phyloP scores from a whole-genome alignment of 2,329 filamentous ascomycete species.

The Bisporella sp. region DNA sequence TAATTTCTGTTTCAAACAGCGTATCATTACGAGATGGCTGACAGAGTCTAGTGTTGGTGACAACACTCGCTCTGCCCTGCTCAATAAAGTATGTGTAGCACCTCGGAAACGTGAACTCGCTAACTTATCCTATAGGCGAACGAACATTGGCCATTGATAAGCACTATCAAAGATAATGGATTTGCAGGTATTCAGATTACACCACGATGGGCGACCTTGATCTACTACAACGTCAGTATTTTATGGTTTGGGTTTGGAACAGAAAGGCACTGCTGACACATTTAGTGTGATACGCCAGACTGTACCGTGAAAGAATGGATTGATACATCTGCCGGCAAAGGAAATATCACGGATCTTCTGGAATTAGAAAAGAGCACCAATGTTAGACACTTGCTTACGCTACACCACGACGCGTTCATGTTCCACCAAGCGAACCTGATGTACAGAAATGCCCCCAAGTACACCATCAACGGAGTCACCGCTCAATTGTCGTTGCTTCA shows the following conservation, averaged over 20 bases:
- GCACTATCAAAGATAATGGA: conserved; percentile 42
- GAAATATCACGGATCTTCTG: conserved; percentile 45
- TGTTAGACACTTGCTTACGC: conserved; percentile 46
- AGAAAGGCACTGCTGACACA: neutral
- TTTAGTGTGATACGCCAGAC: conserved; percentile 41
- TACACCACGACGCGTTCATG: conserved; percentile 30
- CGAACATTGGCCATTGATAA: conserved; percentile 48
- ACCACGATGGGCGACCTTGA: conserved; percentile 53
- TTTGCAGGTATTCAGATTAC: conserved; percentile 49
- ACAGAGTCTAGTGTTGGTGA: conserved; percentile 41
- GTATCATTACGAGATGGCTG: neutral
- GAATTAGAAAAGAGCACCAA: conserved; percentile 43
- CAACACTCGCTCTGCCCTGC: conserved; percentile 49
- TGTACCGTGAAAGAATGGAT: conserved; percentile 56
- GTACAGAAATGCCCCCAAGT: conserved; percentile 3
- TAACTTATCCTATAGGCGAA: conserved; percentile 10
- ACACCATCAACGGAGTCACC: conserved; percentile 6
- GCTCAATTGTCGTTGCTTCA: conserved; percentile 2
- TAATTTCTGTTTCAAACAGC: neutral
- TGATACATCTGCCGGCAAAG: conserved; percentile 46
- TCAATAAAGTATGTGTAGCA: conserved; percentile 39
- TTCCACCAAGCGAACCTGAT: conserved; percentile 42
- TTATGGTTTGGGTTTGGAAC: neutral
- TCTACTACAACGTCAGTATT: conserved; percentile 48
- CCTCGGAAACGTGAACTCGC: neutral